A percentile compares a stretch with the other conserved stretches of the same genome.
Evolutionary conservation across 1,139 yeast species (phyloP).

Genomic region (Geotrichum australiense): DNA sequence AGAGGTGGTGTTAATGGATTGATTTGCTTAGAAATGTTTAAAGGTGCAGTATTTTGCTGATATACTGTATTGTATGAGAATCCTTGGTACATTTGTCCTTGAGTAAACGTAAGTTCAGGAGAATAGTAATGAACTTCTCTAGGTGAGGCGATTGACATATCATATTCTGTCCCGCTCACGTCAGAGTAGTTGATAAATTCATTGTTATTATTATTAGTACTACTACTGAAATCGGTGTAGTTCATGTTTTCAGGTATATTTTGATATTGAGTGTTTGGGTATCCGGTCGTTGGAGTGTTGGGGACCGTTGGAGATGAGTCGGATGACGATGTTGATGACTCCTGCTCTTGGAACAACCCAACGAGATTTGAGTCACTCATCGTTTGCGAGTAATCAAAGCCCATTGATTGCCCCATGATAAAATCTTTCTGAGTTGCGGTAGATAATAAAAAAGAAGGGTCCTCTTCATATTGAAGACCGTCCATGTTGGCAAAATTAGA

Average conservation of each 20-base stretch:
- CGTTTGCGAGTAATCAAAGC: neutral
- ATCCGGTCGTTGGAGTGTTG: neutral
- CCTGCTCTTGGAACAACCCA: neutral
- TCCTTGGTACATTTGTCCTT: neutral
- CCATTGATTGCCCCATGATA: neutral
- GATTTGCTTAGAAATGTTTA: too few species aligned
- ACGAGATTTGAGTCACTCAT: neutral
- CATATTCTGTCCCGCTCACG: neutral
- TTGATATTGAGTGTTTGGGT: neutral
- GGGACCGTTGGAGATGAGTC: slow-evolving; percentile 3
- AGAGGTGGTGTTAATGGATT: too few species aligned
- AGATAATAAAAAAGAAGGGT: neutral
- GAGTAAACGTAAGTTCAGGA: neutral
- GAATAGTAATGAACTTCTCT: neutral
- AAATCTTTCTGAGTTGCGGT: neutral
- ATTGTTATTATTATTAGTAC: neutral
- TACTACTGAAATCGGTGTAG: neutral
- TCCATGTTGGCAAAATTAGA: neutral
- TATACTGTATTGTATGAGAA: neutral
- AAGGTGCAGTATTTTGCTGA: neutral
- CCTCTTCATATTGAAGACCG: neutral
- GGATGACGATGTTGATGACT: slow-evolving; percentile 1
- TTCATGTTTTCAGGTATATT: neutral
- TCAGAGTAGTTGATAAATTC: neutral
- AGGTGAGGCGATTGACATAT: neutral